These are phyloP conservation scores for Noccaea bulbosa DNA, from an alignment of 345 rosid species.

Conservation along the genomic window DNA sequence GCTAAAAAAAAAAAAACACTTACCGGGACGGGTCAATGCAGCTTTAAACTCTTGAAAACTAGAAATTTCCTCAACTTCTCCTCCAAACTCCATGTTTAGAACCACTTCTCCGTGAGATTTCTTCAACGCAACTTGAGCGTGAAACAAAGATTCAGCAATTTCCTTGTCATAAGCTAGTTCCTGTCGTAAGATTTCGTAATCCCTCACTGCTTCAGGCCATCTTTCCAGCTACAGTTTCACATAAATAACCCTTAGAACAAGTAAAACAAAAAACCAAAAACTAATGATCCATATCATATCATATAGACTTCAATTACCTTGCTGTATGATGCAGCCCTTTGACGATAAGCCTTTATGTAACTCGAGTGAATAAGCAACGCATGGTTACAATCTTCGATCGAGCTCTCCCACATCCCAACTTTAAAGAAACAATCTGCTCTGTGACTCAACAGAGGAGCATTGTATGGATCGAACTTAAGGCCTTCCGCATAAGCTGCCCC, in stretches of 20 bases:
- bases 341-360: slow-evolving; percentile 77
- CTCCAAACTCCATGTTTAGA: slow-evolving; percentile 89
- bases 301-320: slow-evolving; percentile 54
- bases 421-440: slow-evolving; percentile 96
- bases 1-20: neutral
- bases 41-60: slow-evolving; percentile 79
- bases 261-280: slow-evolving; percentile 20
- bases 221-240: slow-evolving; percentile 64
- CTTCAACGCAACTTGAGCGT: slow-evolving; percentile 90
- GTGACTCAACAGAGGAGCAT: slow-evolving; percentile 73
- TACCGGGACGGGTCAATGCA: slow-evolving; percentile 80
- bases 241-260: slow-evolving; percentile 14
- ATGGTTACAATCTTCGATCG: slow-evolving; percentile 79
- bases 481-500: slow-evolving; percentile 89
- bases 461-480: slow-evolving; percentile 80
- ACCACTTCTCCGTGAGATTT: slow-evolving; percentile 94
- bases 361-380: slow-evolving; percentile 74
- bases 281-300: neutral
- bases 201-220: slow-evolving; percentile 90
- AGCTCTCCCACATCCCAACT: slow-evolving; percentile 81
- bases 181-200: slow-evolving; percentile 80
- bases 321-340: slow-evolving; percentile 84
- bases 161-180: slow-evolving; percentile 81
- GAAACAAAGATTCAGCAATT: slow-evolving; percentile 88
- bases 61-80: slow-evolving; percentile 84